Conservation (phyloP, 1,139 yeast genomes). For the Arxiozyma heterogenica region DNA sequence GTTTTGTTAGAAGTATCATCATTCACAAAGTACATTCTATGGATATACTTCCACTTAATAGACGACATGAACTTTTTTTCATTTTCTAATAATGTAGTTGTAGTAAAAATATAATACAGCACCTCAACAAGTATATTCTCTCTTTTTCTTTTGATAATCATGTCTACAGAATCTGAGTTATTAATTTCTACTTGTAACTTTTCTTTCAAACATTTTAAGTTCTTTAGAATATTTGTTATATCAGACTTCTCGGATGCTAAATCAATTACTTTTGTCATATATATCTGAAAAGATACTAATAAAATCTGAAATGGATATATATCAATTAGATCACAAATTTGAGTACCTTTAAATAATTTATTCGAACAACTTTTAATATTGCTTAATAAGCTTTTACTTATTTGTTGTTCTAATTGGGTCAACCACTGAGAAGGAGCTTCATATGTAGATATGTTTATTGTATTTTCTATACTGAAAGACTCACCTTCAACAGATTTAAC, state of each 20-base stretch:
- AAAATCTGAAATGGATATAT: slow-evolving; percentile 50
- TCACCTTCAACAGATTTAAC: slow-evolving; percentile 63
- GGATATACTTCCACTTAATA: slow-evolving; percentile 44
- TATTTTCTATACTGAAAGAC: slow-evolving; percentile 35
- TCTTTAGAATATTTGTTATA: slow-evolving; percentile 6
- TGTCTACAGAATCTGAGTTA: neutral
- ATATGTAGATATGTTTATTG: slow-evolving; percentile 39
- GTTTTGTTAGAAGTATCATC: slow-evolving; percentile 24
- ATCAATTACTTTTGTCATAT: slow-evolving; percentile 40
- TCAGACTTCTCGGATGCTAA: slow-evolving; percentile 28
- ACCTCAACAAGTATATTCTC: slow-evolving; percentile 59
- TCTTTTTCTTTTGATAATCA: slow-evolving; percentile 34
- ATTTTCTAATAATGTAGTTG: slow-evolving; percentile 24
- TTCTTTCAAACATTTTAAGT: neutral
- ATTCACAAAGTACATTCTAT: slow-evolving; percentile 36
- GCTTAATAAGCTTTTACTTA: slow-evolving; percentile 41
- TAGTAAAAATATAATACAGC: slow-evolving; percentile 49
- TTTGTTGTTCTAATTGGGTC: slow-evolving; percentile 44
- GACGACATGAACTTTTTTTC: neutral
- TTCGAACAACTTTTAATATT: neutral
- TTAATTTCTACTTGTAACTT: neutral
- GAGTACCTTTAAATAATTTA: slow-evolving; percentile 3
- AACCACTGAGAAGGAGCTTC: slow-evolving; percentile 59
- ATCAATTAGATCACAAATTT: slow-evolving; percentile 12
- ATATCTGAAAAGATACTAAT: slow-evolving; percentile 49